Evolutionary conservation across 108 stramenopile genomes (phyloP).

Genomic region (Fragilariopsis cylindrus): DNA sequence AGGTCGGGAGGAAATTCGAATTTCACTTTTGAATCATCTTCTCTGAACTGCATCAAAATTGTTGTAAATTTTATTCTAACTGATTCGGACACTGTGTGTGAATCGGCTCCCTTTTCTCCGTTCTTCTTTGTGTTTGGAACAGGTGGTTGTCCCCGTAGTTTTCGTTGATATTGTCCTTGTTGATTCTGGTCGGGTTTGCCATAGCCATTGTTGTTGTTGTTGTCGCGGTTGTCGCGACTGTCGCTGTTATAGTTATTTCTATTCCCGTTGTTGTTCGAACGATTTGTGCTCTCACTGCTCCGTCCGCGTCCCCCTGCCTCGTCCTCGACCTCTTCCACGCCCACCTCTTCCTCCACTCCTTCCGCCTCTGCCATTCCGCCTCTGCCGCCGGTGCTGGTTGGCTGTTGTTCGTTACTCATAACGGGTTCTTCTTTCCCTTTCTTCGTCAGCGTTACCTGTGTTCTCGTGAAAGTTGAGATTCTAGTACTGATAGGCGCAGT

Average conservation of each 20-base stretch:
- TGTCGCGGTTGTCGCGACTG: neutral
- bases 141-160: neutral
- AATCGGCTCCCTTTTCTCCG: constrained; percentile 69
- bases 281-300: neutral
- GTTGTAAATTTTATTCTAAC: constrained; percentile 62
- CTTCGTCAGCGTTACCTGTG: no score
- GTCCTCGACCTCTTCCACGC: constrained; percentile 7
- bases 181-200: neutral
- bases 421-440: neutral
- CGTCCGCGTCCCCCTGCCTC: constrained; percentile 16
- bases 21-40: constrained; percentile 31
- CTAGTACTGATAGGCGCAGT: no score
- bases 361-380: constrained; percentile 1
- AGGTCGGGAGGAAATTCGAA: constrained; percentile 60
- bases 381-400: neutral
- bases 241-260: neutral
- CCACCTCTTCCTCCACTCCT: constrained; percentile 14
- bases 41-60: constrained; percentile 53
- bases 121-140: constrained; percentile 29
- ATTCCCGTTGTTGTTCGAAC: constrained; percentile 7
- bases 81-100: constrained; percentile 64
- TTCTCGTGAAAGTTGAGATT: no score
- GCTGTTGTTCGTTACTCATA: constrained; percentile 6
- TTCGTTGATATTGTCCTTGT: neutral
- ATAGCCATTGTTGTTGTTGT: constrained; percentile 1